Evolutionary conservation across 306 rosid species (phyloP).

Genomic region (Vicia faba): DNA sequence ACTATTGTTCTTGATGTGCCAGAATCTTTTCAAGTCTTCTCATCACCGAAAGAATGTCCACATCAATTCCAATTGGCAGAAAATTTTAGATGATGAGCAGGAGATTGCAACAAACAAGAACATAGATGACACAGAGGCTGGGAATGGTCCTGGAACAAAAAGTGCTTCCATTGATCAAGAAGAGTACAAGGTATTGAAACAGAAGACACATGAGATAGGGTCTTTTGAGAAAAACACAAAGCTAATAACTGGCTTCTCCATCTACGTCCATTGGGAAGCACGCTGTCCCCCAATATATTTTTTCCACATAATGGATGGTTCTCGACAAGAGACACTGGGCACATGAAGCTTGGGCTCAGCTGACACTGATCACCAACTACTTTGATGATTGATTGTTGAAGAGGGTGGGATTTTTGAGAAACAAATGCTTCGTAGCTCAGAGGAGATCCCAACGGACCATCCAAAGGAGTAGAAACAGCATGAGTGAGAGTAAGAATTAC

Average conservation of each 20-base stretch:
- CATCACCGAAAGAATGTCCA: conserved; percentile 14
- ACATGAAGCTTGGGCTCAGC: conserved; percentile 41
- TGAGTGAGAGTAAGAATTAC: conserved; percentile 55
- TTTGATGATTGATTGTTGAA: conserved; percentile 51
- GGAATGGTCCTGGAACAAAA: conserved; percentile 36
- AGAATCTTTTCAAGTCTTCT: conserved; percentile 17
- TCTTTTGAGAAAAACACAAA: conserved; percentile 55
- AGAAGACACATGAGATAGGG: conserved; percentile 41
- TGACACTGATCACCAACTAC: conserved; percentile 43
- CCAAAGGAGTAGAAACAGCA: conserved; percentile 58
- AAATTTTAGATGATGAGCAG: conserved; percentile 49
- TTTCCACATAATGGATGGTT: conserved; percentile 50
- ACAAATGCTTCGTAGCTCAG: conserved; percentile 48
- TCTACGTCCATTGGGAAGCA: conserved; percentile 43
- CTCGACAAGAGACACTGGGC: conserved; percentile 58
- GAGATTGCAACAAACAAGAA: conserved; percentile 49
- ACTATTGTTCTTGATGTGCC: conserved; percentile 25
- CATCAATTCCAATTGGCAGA: conserved; percentile 37
- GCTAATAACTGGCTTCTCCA: conserved; percentile 56
- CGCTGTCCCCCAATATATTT: conserved; percentile 31
- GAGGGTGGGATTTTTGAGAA: conserved; percentile 47
- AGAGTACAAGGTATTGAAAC: conserved; percentile 34
- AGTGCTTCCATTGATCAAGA: conserved; percentile 40
- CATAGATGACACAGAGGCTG: conserved; percentile 36
- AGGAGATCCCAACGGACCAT: conserved; percentile 58